Evolutionary conservation across 345 rosid genomes (phyloP).

Genomic region (Pseudoturritis turrita): DNA sequence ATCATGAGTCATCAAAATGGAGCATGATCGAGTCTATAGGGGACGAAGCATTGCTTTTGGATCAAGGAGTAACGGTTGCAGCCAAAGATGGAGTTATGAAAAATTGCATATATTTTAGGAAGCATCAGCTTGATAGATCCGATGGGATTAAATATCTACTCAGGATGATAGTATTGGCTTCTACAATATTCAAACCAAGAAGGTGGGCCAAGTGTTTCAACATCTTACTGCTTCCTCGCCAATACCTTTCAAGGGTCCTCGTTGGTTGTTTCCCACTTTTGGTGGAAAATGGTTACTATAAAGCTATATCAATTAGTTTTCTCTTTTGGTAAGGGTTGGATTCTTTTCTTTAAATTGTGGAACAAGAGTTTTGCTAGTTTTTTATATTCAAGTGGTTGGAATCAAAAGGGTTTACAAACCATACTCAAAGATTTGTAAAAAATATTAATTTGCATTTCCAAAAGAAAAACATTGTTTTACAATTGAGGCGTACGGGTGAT

Average conservation of each 20-base stretch:
- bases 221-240: neutral
- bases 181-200: neutral
- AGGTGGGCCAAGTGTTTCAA: neutral
- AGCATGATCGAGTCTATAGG: neutral
- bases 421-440: too few relatives aligned
- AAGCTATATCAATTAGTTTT: too few relatives aligned
- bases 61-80: neutral
- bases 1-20: neutral
- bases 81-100: neutral
- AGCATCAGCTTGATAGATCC: neutral
- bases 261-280: neutral
- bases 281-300: neutral
- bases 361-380: too few relatives aligned
- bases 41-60: conserved; percentile 15
- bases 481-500: too few relatives aligned
- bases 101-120: neutral
- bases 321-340: neutral
- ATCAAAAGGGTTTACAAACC: too few relatives aligned
- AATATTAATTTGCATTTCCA: too few relatives aligned
- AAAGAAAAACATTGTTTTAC: too few relatives aligned
- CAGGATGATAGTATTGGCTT: too few relatives aligned
- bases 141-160: too few relatives aligned
- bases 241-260: too few relatives aligned
- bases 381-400: too few relatives aligned
- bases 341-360: too few relatives aligned